Percentiles rank a stretch among this genome's conserved stretches.
Evolutionary conservation across 208 protist genomes (phyloP).

Genomic region (Wallacemonas sp.): DNA sequence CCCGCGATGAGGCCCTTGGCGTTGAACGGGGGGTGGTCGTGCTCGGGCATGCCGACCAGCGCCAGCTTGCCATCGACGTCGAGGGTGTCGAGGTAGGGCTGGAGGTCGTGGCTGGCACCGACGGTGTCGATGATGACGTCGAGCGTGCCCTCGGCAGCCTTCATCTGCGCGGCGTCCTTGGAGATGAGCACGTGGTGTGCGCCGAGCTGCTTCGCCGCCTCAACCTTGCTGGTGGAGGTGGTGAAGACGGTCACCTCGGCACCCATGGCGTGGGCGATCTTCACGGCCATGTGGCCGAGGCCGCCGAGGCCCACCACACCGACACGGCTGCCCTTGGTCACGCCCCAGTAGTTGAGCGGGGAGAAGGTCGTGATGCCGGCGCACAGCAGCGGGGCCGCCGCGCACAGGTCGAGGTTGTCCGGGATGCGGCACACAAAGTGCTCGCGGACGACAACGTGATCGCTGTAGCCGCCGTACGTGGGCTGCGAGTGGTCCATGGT

Average conservation of each 20-base stretch:
- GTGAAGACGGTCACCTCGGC: constrained; percentile 67
- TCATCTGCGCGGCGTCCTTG: constrained; percentile 50
- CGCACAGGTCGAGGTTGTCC: constrained; percentile 38
- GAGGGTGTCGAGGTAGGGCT: constrained; percentile 40
- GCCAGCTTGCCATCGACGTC: constrained; percentile 33
- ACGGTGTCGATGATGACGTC: constrained; percentile 57
- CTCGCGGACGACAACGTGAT: constrained; percentile 43
- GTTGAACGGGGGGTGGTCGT: constrained; percentile 36
- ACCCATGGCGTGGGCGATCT: constrained; percentile 65
- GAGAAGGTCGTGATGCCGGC: constrained; percentile 78
- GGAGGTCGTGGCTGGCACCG: constrained; percentile 30
- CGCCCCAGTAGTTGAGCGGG: constrained; percentile 43
- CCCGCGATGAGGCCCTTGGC: constrained; percentile 22
- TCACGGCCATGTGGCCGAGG: constrained; percentile 79
- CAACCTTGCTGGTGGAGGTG: constrained; percentile 35
- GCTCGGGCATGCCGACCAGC: constrained; percentile 42
- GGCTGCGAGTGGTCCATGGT: constrained; percentile 16
- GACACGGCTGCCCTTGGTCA: constrained; percentile 39
- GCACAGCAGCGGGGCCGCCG: constrained; percentile 69
- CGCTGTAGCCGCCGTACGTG: constrained; percentile 41
- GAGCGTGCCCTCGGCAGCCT: constrained; percentile 25
- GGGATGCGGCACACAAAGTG: constrained; percentile 53
- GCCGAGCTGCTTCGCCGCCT: constrained; percentile 48
- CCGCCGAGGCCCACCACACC: constrained; percentile 77
- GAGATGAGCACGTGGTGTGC: constrained; percentile 40